Evolutionary conservation across 345 rosid genomes (phyloP).

Genomic region (Lepidium aucheri): DNA sequence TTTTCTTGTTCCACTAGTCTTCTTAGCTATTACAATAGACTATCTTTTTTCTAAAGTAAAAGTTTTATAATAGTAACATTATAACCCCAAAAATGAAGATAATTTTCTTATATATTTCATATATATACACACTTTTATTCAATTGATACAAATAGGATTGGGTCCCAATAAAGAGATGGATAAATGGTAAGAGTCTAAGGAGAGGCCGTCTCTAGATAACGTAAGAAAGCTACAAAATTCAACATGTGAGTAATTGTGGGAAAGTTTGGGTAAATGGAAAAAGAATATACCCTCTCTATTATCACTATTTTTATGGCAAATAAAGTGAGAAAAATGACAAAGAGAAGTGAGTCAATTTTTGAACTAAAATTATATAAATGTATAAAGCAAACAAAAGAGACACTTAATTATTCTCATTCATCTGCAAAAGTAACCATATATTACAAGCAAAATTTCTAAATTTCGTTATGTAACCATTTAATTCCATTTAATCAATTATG

Average conservation of each 20-base stretch:
- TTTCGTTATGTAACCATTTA: conserved; percentile 12
- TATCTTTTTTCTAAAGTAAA: not conserved
- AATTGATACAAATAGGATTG: not conserved
- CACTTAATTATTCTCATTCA: conserved; percentile 28
- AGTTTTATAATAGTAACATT: not conserved
- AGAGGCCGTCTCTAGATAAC: conserved; percentile 21
- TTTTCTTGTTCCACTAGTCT: not conserved
- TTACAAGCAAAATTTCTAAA: conserved; percentile 22
- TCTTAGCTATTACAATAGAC: not conserved
- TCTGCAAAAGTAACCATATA: conserved; percentile 32
- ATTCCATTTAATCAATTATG: conserved; percentile 15
- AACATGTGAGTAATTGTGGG: conserved; percentile 23
- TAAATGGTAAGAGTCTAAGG: conserved; percentile 24
- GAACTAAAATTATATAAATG: not conserved
- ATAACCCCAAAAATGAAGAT: too few species aligned
- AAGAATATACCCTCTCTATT: conserved; percentile 28
- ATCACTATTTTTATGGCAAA: conserved; percentile 8
- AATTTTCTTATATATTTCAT: not conserved
- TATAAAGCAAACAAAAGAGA: conserved; percentile 25
- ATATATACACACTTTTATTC: not conserved
- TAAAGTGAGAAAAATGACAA: conserved; percentile 16
- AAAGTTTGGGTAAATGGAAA: conserved; percentile 26
- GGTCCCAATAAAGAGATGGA: conserved; percentile 17
- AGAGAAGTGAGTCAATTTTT: conserved; percentile 22
- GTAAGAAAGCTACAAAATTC: conserved; percentile 25